phyloP scores from a whole-genome alignment of 345 rosid genomes.

The Trapa incisa region DNA sequence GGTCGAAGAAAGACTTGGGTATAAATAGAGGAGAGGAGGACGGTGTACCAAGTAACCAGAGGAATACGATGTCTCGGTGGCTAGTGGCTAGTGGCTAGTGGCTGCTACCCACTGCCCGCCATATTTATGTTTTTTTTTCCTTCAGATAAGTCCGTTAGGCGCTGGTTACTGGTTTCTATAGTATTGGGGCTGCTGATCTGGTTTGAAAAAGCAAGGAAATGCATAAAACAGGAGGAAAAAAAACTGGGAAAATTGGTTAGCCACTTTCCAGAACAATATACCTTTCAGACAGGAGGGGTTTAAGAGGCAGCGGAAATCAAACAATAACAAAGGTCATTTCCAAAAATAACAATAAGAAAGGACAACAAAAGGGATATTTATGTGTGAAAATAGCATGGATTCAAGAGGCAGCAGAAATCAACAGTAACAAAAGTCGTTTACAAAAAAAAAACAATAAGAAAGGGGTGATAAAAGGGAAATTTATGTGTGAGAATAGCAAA shows the following conservation, averaged over 20 bases:
- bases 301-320: no score
- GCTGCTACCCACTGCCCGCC: neutral
- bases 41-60: neutral
- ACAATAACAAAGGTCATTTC: no score
- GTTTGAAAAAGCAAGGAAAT: neutral
- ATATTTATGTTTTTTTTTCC: no score
- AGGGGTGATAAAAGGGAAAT: neutral
- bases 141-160: neutral
- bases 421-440: no score
- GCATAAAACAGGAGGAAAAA: neutral
- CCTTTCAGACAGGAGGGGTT: neutral
- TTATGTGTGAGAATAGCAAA: neutral
- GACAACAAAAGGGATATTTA: neutral
- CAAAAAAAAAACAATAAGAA: no score
- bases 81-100: neutral
- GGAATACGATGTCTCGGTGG: no score
- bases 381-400: neutral
- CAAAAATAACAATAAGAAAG: neutral
- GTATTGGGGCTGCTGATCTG: constrained; percentile 3
- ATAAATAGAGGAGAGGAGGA: neutral
- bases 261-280: neutral
- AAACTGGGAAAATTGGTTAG: neutral
- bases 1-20: neutral
- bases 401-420: no score
- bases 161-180: neutral